Evolutionary conservation across 1,284 basidiomycete species (phyloP), one percentile per base, ranked within the genome.

Genomic region (Phylloboletellus chloephorus): DNA sequence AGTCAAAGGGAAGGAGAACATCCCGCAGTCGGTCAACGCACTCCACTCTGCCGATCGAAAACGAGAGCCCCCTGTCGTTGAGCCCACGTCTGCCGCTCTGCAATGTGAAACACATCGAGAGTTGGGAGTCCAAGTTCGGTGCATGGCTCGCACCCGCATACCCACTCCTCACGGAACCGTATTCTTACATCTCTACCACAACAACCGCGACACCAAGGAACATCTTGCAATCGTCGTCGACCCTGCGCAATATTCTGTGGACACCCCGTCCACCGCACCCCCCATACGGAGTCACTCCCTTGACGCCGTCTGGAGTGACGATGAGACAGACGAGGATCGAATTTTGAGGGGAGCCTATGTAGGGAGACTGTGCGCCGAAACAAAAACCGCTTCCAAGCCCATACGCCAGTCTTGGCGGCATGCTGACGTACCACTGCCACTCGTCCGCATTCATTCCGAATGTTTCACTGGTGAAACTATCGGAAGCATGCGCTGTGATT

Each of bases 391-490:
- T 0, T 83, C 79, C 9, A 60, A 65, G 13, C 74, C 78, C 10
- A 52, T 65, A 32, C 52, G 60, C 34, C 56, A 16, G 43, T 51
- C 51, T 41, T 40, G 38, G 37, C 39, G 44, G 41, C 45, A 42
- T 6, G 41, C 46, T n/a, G 59, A 68, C 41, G 60, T 82, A 25
- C 85, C 82, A 3, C 68, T 83, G 0, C 92, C 96, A 0, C 78
- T 98, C 39, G 83, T 99, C 23, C 81, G 96, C 16, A 94, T 99
- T 40, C 96, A 99, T 67, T 95, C 91, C 15, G 96, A 98, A 63
- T 98, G 96, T 64, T 98, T 94, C 66, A 99, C 96, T 0, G 96
- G 96, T 29, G 96, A 98, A 67, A 98, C 94, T 7, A 84, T 98
- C 46, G 96, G 96, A 8, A 95, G 91, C 59, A 94, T 97, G 84